These are phyloP conservation scores for Ustilago nuda DNA, from an alignment of 1,284 basidiomycete species.

Conservation along the genomic window DNA sequence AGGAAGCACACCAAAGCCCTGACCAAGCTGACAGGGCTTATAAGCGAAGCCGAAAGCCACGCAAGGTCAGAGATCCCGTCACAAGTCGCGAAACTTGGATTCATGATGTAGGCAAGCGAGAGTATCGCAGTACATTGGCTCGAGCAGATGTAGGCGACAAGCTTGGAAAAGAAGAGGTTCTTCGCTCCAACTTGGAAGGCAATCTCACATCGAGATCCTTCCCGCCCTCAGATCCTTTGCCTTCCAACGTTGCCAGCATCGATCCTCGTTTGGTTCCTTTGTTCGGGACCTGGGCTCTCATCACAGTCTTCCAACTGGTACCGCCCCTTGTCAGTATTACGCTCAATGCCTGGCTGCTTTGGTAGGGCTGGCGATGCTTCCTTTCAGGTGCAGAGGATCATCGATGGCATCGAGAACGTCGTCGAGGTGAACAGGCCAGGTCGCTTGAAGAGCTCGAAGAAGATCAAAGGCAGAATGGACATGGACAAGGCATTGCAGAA, in stretches of 20 bases:
- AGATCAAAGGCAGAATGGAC: conserved; percentile 3
- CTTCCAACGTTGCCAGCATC: conserved; percentile 14
- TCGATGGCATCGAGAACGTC: conserved; percentile 46
- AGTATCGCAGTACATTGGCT: conserved; percentile 27
- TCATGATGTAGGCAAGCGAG: conserved; percentile 40
- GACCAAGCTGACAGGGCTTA: conserved; percentile 17
- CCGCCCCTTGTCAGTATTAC: conserved; percentile 21
- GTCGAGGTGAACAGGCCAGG: conserved; percentile 19
- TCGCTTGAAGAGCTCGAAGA: conserved; percentile 19
- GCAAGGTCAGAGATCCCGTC: conserved; percentile 41
- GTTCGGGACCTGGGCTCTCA: conserved; percentile 30
- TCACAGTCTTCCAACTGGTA: conserved; percentile 22
- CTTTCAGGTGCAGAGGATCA: conserved; percentile 31
- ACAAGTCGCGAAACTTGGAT: conserved; percentile 30
- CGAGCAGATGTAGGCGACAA: conserved; percentile 21
- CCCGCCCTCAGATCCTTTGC: conserved; percentile 34
- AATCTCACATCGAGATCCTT: conserved; percentile 41
- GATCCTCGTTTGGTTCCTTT: conserved; percentile 31
- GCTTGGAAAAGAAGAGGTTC: conserved; percentile 19
- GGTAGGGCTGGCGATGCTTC: conserved; percentile 35
- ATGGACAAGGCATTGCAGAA: conserved; percentile 29
- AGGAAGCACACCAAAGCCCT: conserved; percentile 9
- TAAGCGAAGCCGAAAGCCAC: conserved; percentile 27
- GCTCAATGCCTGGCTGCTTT: conserved; percentile 51
- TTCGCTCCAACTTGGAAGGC: conserved; percentile 10